Evolutionary conservation across 2,329 filamentous ascomycete species (phyloP), one percentile per base, ranked within the genome.

Genomic region (Penicillium paneum): DNA sequence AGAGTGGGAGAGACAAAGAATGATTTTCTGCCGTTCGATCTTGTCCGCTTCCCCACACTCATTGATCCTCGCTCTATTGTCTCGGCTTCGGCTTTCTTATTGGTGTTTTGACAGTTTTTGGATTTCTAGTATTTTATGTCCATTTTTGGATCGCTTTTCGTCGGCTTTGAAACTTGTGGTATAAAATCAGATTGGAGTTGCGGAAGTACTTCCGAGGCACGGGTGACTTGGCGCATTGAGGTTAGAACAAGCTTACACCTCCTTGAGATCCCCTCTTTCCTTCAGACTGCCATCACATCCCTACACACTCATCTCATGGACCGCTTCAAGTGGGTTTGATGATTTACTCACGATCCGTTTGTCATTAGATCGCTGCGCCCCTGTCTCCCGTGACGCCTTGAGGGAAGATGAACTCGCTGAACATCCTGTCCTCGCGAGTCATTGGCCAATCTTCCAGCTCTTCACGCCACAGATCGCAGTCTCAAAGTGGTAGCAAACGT

Each of bases 391-490:
- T 81, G 78, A 76, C 47, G 77, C 71, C 68, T 63, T 64, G 67
- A 70, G 74, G 76, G 80, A 89, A 82, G 78, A 97, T 97, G 93
- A 97, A 97, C 86, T 96, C 92, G 68, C 81, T 96, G 80, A 96
- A 94, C 79, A 90, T 96, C 74, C 85, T 97, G 74, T 94, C 91
- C 69, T 86, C 90, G 73, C 87, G 89, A 78, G 89, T 92, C 72
- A 83, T 86, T 70, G 82, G 83, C 69, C 79, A 79, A 70, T 80
- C 81, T 61, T 78, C 81, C 62, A 75, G 76, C 56, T 71, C 80
- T 54, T 69, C 75, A 55, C 79, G 81, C 60, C 79, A 80, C 58
- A 80, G 82, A 64, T 80, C 81, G 58, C 75, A 75, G 58, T 83
- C 81, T 36, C 76, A 82, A 64, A 77, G 77, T 63, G 78, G 80